These are phyloP conservation scores for Fagus sylvatica DNA, from an alignment of 306 rosid genomes.

Conservation along the genomic window DNA sequence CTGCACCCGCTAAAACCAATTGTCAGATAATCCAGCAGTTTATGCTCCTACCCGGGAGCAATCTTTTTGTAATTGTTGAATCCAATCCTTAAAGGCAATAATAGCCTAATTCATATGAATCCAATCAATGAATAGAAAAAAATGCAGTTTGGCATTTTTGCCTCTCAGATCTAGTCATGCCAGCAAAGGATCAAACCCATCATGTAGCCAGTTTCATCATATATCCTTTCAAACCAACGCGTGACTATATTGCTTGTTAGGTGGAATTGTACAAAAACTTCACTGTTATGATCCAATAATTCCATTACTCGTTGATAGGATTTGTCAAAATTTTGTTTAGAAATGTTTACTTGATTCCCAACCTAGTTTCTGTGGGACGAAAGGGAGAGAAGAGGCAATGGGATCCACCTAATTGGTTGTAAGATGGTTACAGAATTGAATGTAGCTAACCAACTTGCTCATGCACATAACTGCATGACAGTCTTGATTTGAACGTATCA, in stretches of 20 bases:
- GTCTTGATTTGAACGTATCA: conserved; percentile 14
- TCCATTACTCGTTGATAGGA: neutral
- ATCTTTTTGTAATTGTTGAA: neutral
- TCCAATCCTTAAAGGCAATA: neutral
- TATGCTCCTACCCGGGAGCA: too few species aligned
- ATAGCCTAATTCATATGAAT: neutral
- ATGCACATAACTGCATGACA: neutral
- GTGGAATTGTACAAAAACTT: conserved; percentile 5
- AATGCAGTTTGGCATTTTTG: neutral
- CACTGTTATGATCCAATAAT: conserved; percentile 11
- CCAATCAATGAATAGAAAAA: neutral
- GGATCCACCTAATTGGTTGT: conserved; percentile 43
- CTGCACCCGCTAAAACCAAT: too few species aligned
- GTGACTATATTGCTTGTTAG: neutral
- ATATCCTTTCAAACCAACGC: conserved; percentile 9
- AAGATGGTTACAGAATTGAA: conserved; percentile 48
- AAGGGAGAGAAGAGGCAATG: conserved; percentile 35
- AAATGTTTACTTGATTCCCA: conserved; percentile 18
- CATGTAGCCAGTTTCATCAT: too few species aligned
- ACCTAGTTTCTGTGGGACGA: conserved; percentile 35
- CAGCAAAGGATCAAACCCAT: too few species aligned
- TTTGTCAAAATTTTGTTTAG: conserved; percentile 3
- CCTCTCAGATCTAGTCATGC: neutral
- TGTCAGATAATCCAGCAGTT: too few species aligned
- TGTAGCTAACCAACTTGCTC: conserved; percentile 45